phyloP scores from a whole-genome alignment of 306 rosid species.

The Urtica urens region DNA sequence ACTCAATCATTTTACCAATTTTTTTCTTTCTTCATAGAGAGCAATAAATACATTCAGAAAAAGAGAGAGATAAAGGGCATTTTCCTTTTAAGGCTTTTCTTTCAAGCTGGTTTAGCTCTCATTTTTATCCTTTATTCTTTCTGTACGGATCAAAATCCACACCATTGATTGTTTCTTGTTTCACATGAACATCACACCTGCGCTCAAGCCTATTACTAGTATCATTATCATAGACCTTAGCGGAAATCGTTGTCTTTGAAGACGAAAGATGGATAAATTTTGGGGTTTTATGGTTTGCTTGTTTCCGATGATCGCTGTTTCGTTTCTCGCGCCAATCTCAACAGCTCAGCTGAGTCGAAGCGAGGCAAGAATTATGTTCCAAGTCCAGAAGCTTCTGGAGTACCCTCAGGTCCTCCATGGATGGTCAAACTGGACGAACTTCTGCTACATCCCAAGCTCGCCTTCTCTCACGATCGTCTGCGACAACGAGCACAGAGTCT shows the following conservation, averaged over 20 bases:
- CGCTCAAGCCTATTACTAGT: background rate
- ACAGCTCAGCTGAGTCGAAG: slow-evolving; percentile 37
- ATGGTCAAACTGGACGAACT: slow-evolving; percentile 59
- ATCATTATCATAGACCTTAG: background rate
- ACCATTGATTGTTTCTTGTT: slow-evolving; percentile 16
- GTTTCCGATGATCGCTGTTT: slow-evolving; percentile 24
- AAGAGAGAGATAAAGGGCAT: no score
- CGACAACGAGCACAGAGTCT: slow-evolving; percentile 31
- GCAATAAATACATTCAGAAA: no score
- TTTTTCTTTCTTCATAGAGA: slow-evolving; percentile 1
- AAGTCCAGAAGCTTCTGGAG: slow-evolving; percentile 55
- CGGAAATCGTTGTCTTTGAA: slow-evolving; percentile 3
- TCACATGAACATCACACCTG: background rate
- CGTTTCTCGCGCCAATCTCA: slow-evolving; percentile 37
- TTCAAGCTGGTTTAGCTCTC: slow-evolving; percentile 15
- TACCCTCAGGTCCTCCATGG: slow-evolving; percentile 54
- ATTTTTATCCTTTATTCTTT: background rate
- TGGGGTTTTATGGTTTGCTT: slow-evolving; percentile 31
- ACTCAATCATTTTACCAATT: slow-evolving; percentile 4
- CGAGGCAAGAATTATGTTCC: slow-evolving; percentile 50
- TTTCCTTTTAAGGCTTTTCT: slow-evolving; percentile 18
- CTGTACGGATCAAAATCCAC: background rate
- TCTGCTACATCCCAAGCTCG: slow-evolving; percentile 56
- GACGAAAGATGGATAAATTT: slow-evolving; percentile 34
- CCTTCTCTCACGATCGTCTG: slow-evolving; percentile 55